Conservation (phyloP, 2,329 filamentous ascomycete species). For the Colletotrichum aenigma region DNA sequence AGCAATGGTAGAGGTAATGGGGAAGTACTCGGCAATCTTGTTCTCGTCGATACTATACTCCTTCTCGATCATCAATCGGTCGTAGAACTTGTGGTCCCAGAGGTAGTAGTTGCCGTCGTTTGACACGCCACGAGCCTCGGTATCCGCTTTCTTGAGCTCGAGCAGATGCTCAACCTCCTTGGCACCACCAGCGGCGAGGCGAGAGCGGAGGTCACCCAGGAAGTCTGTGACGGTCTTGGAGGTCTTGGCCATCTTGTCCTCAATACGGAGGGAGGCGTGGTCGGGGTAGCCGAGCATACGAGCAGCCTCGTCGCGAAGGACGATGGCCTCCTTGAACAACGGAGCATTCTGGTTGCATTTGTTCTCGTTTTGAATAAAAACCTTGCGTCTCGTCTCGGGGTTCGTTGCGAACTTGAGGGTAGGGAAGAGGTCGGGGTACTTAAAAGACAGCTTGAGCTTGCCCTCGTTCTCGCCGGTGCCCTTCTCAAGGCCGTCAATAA, state of each 20-base stretch:
- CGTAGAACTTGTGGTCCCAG: slow-evolving; percentile 84
- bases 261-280: slow-evolving; percentile 59
- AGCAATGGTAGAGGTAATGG: slow-evolving; percentile 72
- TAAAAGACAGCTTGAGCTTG: slow-evolving; percentile 78
- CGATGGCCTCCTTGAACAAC: slow-evolving; percentile 59
- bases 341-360: slow-evolving; percentile 69
- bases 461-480: slow-evolving; percentile 75
- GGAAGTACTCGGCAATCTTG: slow-evolving; percentile 84
- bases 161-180: slow-evolving; percentile 75
- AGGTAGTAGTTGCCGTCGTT: slow-evolving; percentile 77
- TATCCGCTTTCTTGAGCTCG: slow-evolving; percentile 74
- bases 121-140: slow-evolving; percentile 60
- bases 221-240: slow-evolving; percentile 60
- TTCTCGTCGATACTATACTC: slow-evolving; percentile 82
- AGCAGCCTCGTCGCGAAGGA: slow-evolving; percentile 60
- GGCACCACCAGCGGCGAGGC: slow-evolving; percentile 70
- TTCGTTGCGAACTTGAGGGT: slow-evolving; percentile 78
- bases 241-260: slow-evolving; percentile 65
- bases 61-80: slow-evolving; percentile 79
- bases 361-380: slow-evolving; percentile 80
- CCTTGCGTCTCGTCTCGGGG: slow-evolving; percentile 68
- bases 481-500: slow-evolving; percentile 70
- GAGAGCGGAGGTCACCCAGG: slow-evolving; percentile 69
- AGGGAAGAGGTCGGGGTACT: slow-evolving; percentile 83
- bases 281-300: slow-evolving; percentile 60